These are phyloP conservation scores for Physcia stellaris DNA, from an alignment of 495 filamentous ascomycete species.

Conservation along the genomic window DNA sequence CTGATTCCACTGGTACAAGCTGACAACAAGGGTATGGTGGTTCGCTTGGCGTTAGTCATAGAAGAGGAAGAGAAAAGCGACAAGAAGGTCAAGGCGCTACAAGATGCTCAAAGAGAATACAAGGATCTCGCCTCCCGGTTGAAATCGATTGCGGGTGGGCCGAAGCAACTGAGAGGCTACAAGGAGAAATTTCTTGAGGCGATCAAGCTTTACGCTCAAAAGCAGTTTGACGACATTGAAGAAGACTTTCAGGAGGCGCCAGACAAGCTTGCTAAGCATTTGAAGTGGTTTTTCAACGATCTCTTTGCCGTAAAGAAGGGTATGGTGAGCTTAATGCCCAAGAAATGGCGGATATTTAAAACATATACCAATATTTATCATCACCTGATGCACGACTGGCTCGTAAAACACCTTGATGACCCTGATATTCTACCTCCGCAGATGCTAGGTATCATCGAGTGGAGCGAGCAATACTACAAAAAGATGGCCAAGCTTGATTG, in stretches of 20 bases:
- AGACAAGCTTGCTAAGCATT: constrained; percentile 64
- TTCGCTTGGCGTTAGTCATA: constrained; percentile 79
- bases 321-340: constrained; percentile 80
- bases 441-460: constrained; percentile 81
- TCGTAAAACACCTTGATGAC: constrained; percentile 69
- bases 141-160: constrained; percentile 84
- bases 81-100: constrained; percentile 73
- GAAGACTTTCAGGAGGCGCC: constrained; percentile 71
- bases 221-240: constrained; percentile 59
- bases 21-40: constrained; percentile 78
- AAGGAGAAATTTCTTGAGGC: constrained; percentile 85
- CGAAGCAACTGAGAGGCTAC: constrained; percentile 85
- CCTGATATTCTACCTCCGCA: constrained; percentile 62
- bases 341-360: constrained; percentile 93
- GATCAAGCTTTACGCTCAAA: constrained; percentile 57
- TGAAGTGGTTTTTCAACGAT: constrained; percentile 96
- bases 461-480: constrained; percentile 87
- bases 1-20: constrained; percentile 72
- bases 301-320: constrained; percentile 81
- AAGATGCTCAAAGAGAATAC: constrained; percentile 89
- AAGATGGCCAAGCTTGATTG: constrained; percentile 89
- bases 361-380: constrained; percentile 87
- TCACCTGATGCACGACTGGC: constrained; percentile 83
- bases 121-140: constrained; percentile 86
- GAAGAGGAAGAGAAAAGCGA: constrained; percentile 95